phyloP scores from a whole-genome alignment of 2,329 filamentous ascomycete genomes.

The Escovopsis sp. region DNA sequence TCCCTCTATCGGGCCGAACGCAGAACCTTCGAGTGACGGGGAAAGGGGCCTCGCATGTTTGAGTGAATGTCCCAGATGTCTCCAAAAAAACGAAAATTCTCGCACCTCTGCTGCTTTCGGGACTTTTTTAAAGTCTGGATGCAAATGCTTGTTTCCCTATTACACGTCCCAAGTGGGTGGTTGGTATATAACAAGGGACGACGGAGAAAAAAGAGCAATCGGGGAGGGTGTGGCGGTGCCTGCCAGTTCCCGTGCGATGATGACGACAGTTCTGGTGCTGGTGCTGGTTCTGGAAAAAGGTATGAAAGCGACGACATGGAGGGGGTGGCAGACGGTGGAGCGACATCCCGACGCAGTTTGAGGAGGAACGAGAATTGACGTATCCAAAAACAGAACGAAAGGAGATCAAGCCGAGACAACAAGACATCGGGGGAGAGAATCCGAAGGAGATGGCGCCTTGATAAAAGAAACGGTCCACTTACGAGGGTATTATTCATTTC shows the following conservation, averaged over 20 bases:
- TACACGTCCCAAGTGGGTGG: conserved; percentile 24
- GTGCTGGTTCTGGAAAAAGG: not conserved
- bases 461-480: conserved; percentile 31
- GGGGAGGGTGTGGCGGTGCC: no score
- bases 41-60: no score
- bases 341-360: no score
- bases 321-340: no score
- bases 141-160: conserved; percentile 83
- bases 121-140: conserved; percentile 91
- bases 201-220: conserved; percentile 11
- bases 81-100: conserved; percentile 28
- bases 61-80: no score
- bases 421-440: conserved; percentile 4
- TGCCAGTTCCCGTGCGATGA: no score
- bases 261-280: not conserved
- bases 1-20: no score
- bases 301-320: no score
- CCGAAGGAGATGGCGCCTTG: conserved; percentile 5
- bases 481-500: conserved; percentile 99
- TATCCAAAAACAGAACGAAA: conserved; percentile 9
- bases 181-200: conserved; percentile 35
- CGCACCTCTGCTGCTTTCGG: conserved; percentile 96
- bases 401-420: conserved; percentile 4
- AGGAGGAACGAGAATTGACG: no score
- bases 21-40: no score